Evolutionary conservation across 140 eudicot species (phyloP), one percentile per base, ranked within the genome.

Genomic region (Stevia rebaudiana): DNA sequence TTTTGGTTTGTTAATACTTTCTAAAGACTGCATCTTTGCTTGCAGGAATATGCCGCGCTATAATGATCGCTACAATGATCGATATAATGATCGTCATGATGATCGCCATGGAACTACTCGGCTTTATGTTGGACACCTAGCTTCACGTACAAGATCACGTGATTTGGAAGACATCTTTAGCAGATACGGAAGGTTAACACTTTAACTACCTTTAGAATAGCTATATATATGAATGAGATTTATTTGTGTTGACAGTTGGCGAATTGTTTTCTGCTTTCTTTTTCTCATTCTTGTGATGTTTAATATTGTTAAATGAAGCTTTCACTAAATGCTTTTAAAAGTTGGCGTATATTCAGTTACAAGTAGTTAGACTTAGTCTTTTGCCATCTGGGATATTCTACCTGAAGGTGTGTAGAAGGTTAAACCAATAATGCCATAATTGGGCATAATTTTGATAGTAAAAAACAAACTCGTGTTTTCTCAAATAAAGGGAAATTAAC

Each of bases 91-190:
- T 3, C 49, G 49, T 18, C 17, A 42, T 13, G 84, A 81, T 68
- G 91, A 85, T 76, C 88, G 83, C 63, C 81, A 81, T 74, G 91
- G 85, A 60, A 76, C 65, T 39, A 88, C 94, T 1, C 94, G 96
- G 39, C 96, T 88, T 22, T 88, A 88, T 69, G 94, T 88, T 64
- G 96, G 96, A 53, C 96, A 75, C 71, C 54, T 88, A 75, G 79
- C 88, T 63, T 85, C 94, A 21, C 67, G 96, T 49, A 88, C 96
- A 19, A 81, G 94, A 17, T 80, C 96, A 1, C 96, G 89, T 12
- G 96, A 88, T 69, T 66, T 88, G 82, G 94, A 88, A 68, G 94
- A 85, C 60, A 72, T 88, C 46, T 88, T 88, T 56, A 82, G 96
- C 84, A 80, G 94, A 85, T 88, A 88, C 33, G 96, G 96, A 76